A percentile compares a stretch with the other conserved stretches of the same genome.
phyloP scores from a whole-genome alignment of 441 rosid genomes.

The Pelargonium australe region DNA sequence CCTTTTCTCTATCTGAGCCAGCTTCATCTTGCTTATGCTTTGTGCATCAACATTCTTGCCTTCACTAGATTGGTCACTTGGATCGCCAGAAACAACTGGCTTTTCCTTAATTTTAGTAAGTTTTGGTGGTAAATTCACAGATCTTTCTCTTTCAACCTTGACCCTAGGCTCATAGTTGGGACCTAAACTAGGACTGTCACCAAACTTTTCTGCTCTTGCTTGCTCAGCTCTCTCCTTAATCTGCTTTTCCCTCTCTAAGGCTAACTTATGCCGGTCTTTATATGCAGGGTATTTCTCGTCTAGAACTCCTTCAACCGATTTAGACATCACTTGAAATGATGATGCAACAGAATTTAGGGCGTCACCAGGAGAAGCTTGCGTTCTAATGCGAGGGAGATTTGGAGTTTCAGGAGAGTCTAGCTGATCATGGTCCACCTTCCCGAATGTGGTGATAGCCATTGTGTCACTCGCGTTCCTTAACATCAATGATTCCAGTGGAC shows the following conservation, averaged over 20 bases:
- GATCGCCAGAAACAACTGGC: conserved; percentile 29
- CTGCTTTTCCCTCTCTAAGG: conserved; percentile 78
- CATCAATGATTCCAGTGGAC: conserved; percentile 86
- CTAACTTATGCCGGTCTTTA: conserved; percentile 84
- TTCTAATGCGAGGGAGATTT: conserved; percentile 46
- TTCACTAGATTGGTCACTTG: conserved; percentile 46
- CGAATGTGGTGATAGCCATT: conserved; percentile 77
- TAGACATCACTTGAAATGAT: conserved; percentile 87
- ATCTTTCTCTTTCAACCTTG: conserved; percentile 25
- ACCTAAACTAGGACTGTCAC: conserved; percentile 24
- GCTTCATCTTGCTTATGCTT: conserved; percentile 55
- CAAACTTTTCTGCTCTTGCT: conserved; percentile 70
- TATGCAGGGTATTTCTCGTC: conserved; percentile 87
- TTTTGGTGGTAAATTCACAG: conserved; percentile 50
- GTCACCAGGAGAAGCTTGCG: conserved; percentile 45
- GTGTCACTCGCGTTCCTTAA: conserved; percentile 73
- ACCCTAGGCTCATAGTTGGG: conserved; percentile 26
- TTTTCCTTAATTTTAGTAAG: conserved; percentile 80
- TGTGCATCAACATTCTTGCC: conserved; percentile 48
- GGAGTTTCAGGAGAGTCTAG: conserved; percentile 56
- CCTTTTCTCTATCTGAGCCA: conserved; percentile 73
- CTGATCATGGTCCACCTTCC: conserved; percentile 50
- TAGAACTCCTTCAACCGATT: conserved; percentile 65
- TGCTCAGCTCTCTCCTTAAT: conserved; percentile 72
- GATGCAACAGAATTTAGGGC: conserved; percentile 51